Conservation (phyloP, 306 rosid species). For the Quercus alba region DNA sequence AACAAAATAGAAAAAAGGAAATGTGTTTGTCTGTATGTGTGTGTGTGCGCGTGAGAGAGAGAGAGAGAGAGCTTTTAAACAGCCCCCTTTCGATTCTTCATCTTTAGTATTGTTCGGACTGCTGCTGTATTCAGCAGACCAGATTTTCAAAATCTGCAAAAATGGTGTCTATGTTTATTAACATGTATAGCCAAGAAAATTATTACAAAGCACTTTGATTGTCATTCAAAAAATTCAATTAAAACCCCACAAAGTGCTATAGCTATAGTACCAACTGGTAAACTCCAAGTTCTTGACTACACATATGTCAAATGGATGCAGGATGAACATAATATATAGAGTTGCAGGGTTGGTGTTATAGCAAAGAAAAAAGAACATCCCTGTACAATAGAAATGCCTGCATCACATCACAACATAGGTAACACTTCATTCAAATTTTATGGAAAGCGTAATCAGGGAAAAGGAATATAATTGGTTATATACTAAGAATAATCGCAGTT, state of each 20-base stretch:
- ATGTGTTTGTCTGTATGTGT: too few species aligned
- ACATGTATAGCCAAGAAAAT: not conserved
- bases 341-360: not conserved
- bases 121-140: too few species aligned
- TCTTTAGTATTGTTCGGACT: too few species aligned
- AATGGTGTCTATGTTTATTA: too few species aligned
- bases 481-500: too few species aligned
- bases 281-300: conserved; percentile 7
- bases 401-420: not conserved
- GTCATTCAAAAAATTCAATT: not conserved
- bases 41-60: too few species aligned
- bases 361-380: not conserved
- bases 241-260: conserved; percentile 3
- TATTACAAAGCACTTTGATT: not conserved
- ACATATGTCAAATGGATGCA: not conserved
- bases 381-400: not conserved
- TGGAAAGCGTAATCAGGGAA: too few species aligned
- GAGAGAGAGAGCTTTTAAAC: not conserved
- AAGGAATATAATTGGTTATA: too few species aligned
- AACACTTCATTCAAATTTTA: too few species aligned
- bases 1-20: too few species aligned
- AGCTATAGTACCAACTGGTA: not conserved
- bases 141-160: too few species aligned
- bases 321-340: not conserved
- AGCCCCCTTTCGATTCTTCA: too few species aligned